Evolutionary conservation across 495 filamentous ascomycete species (phyloP), one percentile per base, ranked within the genome.

Genomic region (Aspergillus mulundensis): DNA sequence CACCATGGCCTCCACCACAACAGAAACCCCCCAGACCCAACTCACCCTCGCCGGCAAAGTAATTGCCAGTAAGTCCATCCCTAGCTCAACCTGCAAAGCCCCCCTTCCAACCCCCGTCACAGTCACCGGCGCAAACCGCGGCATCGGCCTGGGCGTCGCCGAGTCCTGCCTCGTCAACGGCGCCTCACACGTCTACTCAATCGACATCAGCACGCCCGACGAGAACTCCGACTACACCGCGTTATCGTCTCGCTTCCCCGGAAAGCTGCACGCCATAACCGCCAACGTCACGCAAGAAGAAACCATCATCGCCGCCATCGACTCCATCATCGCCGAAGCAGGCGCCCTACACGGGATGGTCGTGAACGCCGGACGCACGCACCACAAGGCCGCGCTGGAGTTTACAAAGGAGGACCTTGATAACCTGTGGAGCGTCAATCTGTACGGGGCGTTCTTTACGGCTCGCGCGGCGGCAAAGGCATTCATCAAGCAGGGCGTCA

Each of bases 261-360:
- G 78, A 44, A 78, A 84, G 7, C 79, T 90, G n/a, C 86, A 90
- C 60, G 73, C 88, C 57, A 86, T 89, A 62, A 79, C 89, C 36
- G 86, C 87, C 40, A 90, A 90, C 58, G 80, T 55, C 20, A 54
- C 58, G 5, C 57, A 40, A 20, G 61, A 62, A 32, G 62, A 67
- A 8, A 62, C 65, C 51, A 61, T 53, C 18, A 36, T 46, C 14
- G 54, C 60, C 6, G 30, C 52, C 39, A 57, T 46, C 16, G 41
- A 61, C 6, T 53, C 66, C 23, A 66, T 70, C 14, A 70, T 70
- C 57, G 55, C 60, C 45, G 45, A 48, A 32, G 45, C 45, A 15
- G 45, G 45, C 16, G 45, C 20, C 5, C 25, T 48, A 2, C 45
- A 48, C n/a, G 45, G 45, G 4, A 48, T 48, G 45, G 45, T 48